Percentiles rank a stretch among this genome's conserved stretches.
Evolutionary conservation across 1,284 basidiomycete genomes (phyloP).

Genomic region (Phellopilus nigrolimitatus): DNA sequence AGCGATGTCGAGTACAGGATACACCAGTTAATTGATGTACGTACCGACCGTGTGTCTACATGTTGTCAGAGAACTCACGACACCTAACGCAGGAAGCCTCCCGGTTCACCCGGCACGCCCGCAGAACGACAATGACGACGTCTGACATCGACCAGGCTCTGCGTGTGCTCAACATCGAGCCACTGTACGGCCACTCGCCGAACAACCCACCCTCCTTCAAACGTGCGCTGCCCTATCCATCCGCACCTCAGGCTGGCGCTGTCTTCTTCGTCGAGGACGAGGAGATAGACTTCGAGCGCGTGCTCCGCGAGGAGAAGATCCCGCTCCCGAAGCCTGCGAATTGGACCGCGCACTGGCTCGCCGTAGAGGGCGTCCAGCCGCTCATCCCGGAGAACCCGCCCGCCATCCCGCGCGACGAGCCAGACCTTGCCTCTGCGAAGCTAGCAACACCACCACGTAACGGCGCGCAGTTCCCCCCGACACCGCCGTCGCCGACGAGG

Average conservation of each 20-base stretch:
- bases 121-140: slow-evolving; percentile 82
- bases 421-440: slow-evolving; percentile 28
- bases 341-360: slow-evolving; percentile 95
- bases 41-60: slow-evolving; percentile 19
- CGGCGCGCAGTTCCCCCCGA: slow-evolving; percentile 30
- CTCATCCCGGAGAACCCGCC: slow-evolving; percentile 96
- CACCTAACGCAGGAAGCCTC: slow-evolving; percentile 78
- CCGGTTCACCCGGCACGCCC: slow-evolving; percentile 94
- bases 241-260: slow-evolving; percentile 52
- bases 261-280: slow-evolving; percentile 96
- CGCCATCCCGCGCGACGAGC: slow-evolving; percentile 59
- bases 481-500: slow-evolving; percentile 30
- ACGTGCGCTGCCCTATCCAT: slow-evolving; percentile 63
- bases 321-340: slow-evolving; percentile 70
- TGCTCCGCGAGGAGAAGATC: slow-evolving; percentile 80
- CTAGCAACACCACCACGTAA: slow-evolving; percentile 26
- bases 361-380: slow-evolving; percentile 97
- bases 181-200: slow-evolving; percentile 74
- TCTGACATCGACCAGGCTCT: slow-evolving; percentile 93
- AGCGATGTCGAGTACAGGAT: slow-evolving; percentile 97
- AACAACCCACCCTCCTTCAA: slow-evolving; percentile 71
- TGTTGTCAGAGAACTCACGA: not conserved
- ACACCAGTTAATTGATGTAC: slow-evolving; percentile 87
- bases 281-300: slow-evolving; percentile 94
- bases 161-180: slow-evolving; percentile 91